Evolutionary conservation across 495 filamentous ascomycete genomes (phyloP).

Genomic region (Copromyces sp.): DNA sequence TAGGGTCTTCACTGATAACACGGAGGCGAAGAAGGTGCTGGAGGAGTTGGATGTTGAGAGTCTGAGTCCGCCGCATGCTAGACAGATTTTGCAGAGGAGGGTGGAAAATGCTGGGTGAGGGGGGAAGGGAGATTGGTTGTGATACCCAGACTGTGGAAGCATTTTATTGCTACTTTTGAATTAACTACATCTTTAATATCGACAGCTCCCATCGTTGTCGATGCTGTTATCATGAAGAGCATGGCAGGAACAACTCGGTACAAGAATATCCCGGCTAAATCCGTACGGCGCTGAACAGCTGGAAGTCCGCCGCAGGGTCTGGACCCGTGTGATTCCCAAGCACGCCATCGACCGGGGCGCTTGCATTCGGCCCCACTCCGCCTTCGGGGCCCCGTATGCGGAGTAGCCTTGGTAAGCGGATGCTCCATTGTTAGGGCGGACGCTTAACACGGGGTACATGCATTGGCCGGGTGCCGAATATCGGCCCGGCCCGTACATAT

Average conservation of each 20-base stretch:
- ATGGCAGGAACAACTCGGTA: neutral
- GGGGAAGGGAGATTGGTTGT: neutral
- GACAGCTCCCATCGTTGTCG: neutral
- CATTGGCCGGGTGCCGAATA: neutral
- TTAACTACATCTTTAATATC: neutral
- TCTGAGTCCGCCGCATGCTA: slow-evolving; percentile 62
- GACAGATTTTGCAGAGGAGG: slow-evolving; percentile 64
- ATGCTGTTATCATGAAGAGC: neutral
- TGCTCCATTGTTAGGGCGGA: neutral
- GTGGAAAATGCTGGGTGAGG: slow-evolving; percentile 52
- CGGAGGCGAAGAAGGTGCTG: slow-evolving; percentile 66
- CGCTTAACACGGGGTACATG: neutral
- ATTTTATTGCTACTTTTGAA: neutral
- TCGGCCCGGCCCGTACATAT: neutral
- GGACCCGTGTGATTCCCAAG: neutral
- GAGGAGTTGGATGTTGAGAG: slow-evolving; percentile 53
- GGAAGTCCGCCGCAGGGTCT: neutral
- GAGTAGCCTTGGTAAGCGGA: neutral
- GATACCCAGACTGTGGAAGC: neutral
- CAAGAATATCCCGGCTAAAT: neutral
- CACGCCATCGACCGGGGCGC: neutral
- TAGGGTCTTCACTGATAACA: slow-evolving; percentile 67
- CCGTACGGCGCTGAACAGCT: neutral
- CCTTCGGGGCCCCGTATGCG: neutral
- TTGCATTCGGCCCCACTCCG: neutral